Base-by-base conservation (phyloP, 805 yeast genomes). In the Priceomyces haplophilus region DNA sequence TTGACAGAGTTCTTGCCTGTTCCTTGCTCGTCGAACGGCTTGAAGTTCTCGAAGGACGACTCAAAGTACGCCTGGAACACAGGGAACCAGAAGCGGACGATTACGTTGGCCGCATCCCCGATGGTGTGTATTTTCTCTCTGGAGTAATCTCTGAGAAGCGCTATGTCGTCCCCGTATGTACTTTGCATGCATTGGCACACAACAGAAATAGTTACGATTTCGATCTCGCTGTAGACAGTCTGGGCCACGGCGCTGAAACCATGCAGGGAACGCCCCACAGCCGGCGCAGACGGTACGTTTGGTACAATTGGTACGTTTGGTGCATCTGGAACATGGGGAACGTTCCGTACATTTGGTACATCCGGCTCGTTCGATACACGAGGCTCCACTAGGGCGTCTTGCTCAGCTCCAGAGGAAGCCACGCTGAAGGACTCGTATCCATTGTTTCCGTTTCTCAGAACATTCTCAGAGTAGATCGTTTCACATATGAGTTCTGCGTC, bases 141-240 rank as follows among this genome's bases (percentile, higher is more conserved):
- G 17, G 73, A 60, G 53, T 80, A 83, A 0, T 73, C 80, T 21
- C 54, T 49, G 3, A 82, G 47, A 29, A 80, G 54, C 2, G 67
- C 76, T 11, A 79, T 44, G 36, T 83, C 87, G 3, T 75, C 79
- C 0, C 78, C 88, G 54, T 76, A 85, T 34, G 71, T 79, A 3
- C 62, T 54, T n/a, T 53, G 55, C 77, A 86, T 72, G 11, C 76
- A 75, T 37, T 57, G 58, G 37, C 76, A 80, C 2, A 82, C 64
- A 0, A 79, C 76, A 1, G 75, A 73, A 11, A 66, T 48, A 0
- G 70, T 64, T 0, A 80, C 41, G 2, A 54, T 52, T 38, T 59
- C 66, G 0, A 76, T 58, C 49, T 82, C 83, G 0, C 52, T 40
- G 47, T 61, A 71, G 0, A 82, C 55, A 2, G 48, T 52, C 3